Evolutionary conservation across 1,139 yeast genomes (phyloP).

Genomic region (Candida tetrigidarum): DNA sequence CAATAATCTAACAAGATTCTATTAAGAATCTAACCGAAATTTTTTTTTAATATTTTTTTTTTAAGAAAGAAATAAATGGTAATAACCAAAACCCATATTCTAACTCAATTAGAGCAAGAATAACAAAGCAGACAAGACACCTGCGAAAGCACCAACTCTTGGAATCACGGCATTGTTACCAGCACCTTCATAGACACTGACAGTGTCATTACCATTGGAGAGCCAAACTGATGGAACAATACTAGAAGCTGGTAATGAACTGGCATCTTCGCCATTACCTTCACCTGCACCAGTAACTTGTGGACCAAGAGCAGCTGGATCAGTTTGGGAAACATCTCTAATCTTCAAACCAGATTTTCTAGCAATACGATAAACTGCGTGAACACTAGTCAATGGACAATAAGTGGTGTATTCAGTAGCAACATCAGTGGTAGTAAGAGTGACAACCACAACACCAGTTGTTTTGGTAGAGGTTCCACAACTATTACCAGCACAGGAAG

Average conservation of each 20-base stretch:
- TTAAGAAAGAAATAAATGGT: no score
- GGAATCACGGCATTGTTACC: neutral
- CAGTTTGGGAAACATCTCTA: slow-evolving; percentile 3
- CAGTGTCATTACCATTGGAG: neutral
- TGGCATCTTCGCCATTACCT: neutral
- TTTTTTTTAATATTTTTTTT: no score
- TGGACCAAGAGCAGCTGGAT: neutral
- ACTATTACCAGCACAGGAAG: slow-evolving; percentile 20
- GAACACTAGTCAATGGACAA: slow-evolving; percentile 14
- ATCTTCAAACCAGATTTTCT: neutral
- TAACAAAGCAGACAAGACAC: neutral
- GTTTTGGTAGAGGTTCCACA: slow-evolving; percentile 25
- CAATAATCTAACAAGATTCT: neutral
- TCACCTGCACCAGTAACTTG: neutral
- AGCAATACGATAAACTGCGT: slow-evolving; percentile 3
- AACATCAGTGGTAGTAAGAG: slow-evolving; percentile 15
- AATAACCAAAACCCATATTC: neutral
- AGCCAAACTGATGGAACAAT: slow-evolving; percentile 2
- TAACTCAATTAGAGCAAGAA: slow-evolving; percentile 6
- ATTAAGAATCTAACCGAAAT: neutral
- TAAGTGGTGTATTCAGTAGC: slow-evolving; percentile 31
- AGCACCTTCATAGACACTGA: neutral
- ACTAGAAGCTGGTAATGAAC: neutral
- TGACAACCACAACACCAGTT: slow-evolving; percentile 27
- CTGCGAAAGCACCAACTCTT: slow-evolving; percentile 3